Percentiles rank a stretch among this genome's conserved stretches.
Conservation (phyloP, 345 rosid genomes). For the Brassica cretica region DNA sequence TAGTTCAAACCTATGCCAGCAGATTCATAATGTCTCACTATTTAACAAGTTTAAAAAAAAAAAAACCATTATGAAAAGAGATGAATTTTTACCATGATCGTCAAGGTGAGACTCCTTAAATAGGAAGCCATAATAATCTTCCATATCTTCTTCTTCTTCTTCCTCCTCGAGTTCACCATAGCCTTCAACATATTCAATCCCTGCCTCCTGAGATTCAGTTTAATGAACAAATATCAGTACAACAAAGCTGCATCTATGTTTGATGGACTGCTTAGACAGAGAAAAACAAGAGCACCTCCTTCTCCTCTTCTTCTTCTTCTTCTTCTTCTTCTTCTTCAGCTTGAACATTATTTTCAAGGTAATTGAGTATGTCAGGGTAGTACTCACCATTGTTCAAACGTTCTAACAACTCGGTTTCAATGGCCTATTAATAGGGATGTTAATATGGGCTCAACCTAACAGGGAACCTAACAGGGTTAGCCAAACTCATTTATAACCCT, state of each 20-base stretch:
- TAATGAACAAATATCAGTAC: background rate
- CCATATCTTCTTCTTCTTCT: conserved; percentile 52
- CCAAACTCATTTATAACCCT: too few relatives aligned
- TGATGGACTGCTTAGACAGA: background rate
- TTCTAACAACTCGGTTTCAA: conserved; percentile 45
- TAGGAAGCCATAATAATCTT: conserved; percentile 61
- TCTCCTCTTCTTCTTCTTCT: conserved; percentile 60
- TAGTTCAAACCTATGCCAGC: background rate
- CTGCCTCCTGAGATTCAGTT: conserved; percentile 52
- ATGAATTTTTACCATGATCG: conserved; percentile 39
- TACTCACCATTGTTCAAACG: conserved; percentile 73
- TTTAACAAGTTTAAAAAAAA: background rate
- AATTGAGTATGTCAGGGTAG: conserved; percentile 68
- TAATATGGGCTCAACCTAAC: too few relatives aligned
- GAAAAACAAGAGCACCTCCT: conserved; percentile 36
- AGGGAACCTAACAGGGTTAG: too few relatives aligned
- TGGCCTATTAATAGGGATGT: conserved; percentile 29
- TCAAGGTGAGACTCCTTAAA: conserved; percentile 36
- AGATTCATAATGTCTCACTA: background rate
- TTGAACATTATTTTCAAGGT: conserved; percentile 71
- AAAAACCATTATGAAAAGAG: conserved; percentile 28
- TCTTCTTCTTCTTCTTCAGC: conserved; percentile 62
- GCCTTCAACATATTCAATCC: conserved; percentile 78
- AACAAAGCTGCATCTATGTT: background rate
- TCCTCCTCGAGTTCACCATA: conserved; percentile 58